phyloP scores from a whole-genome alignment of 1,284 basidiomycete genomes.

The Moesziomyces sp. region DNA sequence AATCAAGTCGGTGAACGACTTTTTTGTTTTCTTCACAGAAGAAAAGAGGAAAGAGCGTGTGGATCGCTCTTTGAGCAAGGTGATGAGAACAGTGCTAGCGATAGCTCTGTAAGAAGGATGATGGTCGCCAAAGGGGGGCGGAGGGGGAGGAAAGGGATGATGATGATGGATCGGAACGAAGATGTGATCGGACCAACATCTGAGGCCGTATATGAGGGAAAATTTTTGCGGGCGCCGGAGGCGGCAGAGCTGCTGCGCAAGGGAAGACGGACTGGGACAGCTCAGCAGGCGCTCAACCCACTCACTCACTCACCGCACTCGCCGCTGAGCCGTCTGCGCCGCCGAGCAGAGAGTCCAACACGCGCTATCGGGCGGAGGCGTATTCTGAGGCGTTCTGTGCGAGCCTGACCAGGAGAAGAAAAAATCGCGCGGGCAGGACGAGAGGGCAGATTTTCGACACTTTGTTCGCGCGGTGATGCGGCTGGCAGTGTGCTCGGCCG shows the following conservation, averaged over 20 bases:
- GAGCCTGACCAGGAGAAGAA: no score
- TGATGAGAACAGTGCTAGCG: constrained; percentile 36
- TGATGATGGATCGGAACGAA: constrained; percentile 17
- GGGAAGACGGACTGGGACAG: not conserved
- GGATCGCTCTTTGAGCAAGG: constrained; percentile 11
- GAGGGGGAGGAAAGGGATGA: constrained; percentile 21
- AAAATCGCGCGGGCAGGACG: no score
- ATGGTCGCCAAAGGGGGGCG: constrained; percentile 22
- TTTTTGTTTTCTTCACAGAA: constrained; percentile 29
- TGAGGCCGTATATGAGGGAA: constrained; percentile 11
- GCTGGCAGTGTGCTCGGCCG: no score
- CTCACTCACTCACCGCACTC: no score
- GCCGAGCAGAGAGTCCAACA: no score
- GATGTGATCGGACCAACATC: not conserved
- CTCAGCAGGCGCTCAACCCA: no score
- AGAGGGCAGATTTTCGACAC: no score
- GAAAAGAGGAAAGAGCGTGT: constrained; percentile 30
- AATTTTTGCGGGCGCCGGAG: constrained; percentile 27
- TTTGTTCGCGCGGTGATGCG: no score
- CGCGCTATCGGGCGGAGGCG: no score
- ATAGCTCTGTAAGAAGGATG: constrained; percentile 40
- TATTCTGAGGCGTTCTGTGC: no score
- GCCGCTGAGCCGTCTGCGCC: no score
- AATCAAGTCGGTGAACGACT: constrained; percentile 30
- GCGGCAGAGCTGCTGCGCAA: constrained; percentile 1